Percentiles rank a stretch among this genome's conserved stretches.
Conservation (phyloP, 2,329 filamentous ascomycete genomes). For the Sordariomycetes sp. region DNA sequence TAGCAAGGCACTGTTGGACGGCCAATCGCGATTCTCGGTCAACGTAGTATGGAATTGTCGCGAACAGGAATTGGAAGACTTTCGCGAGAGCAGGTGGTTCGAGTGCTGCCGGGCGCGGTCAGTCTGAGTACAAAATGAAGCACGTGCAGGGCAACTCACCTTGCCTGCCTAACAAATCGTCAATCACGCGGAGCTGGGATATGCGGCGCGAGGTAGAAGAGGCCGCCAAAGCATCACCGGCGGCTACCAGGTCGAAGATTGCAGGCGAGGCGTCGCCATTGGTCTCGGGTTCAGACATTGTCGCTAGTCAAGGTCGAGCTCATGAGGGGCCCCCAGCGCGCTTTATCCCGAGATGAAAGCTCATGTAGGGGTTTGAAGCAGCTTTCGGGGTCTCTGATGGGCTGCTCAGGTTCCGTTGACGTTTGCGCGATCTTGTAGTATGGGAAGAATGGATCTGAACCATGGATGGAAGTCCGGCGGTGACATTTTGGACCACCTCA, state of each 20-base stretch:
- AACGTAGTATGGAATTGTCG: slow-evolving; percentile 78
- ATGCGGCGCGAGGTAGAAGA: slow-evolving; percentile 53
- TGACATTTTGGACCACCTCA: too few species aligned
- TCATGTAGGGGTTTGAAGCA: too few species aligned
- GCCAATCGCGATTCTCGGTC: slow-evolving; percentile 78
- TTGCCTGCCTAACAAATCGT: slow-evolving; percentile 46
- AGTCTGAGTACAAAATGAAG: too few species aligned
- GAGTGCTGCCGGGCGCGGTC: slow-evolving; percentile 24
- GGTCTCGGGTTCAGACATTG: slow-evolving; percentile 24
- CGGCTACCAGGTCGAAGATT: slow-evolving; percentile 39
- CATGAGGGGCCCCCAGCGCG: slow-evolving; percentile 5
- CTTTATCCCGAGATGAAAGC: too few species aligned
- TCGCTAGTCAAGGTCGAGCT: too few species aligned
- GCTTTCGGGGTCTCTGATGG: too few species aligned
- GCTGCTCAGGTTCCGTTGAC: too few species aligned
- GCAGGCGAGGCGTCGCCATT: slow-evolving; percentile 33
- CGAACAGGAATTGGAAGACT: slow-evolving; percentile 68
- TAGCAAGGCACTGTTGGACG: slow-evolving; percentile 69
- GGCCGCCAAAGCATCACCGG: slow-evolving; percentile 43
- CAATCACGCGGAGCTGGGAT: slow-evolving; percentile 42
- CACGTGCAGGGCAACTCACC: slow-evolving; percentile 29
- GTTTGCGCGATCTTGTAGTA: too few species aligned
- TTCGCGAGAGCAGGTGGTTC: slow-evolving; percentile 37
- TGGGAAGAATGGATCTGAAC: too few species aligned
- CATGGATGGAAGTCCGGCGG: too few species aligned